Conservation (phyloP, 129 eudicot species). For the Dittrichia graveolens region DNA sequence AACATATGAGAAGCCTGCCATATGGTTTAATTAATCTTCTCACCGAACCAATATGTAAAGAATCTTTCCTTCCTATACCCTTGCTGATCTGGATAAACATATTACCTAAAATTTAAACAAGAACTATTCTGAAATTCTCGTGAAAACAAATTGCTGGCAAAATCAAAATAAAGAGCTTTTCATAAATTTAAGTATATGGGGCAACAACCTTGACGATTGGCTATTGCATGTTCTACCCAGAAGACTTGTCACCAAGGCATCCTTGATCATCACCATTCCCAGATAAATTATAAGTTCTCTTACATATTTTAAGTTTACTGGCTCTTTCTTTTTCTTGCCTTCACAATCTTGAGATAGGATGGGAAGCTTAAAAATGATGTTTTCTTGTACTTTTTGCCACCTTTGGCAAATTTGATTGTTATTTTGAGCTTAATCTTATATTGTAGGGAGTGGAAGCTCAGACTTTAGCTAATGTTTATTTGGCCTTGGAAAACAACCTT, state of each 20-base stretch:
- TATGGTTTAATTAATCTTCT: background rate
- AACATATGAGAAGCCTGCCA: constrained; percentile 8
- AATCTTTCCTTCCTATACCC: background rate
- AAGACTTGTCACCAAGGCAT: constrained; percentile 9
- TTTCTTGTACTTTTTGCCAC: background rate
- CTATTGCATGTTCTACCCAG: constrained; percentile 17
- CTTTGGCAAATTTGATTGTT: constrained; percentile 12
- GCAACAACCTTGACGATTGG: background rate
- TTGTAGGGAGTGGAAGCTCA: constrained; percentile 98
- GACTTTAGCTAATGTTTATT: constrained; percentile 91
- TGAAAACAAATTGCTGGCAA: constrained; percentile 9
- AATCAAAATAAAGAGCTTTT: constrained; percentile 2
- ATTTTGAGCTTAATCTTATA: constrained; percentile 33
- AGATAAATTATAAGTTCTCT: background rate
- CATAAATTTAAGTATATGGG: background rate
- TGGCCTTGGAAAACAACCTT: constrained; percentile 97
- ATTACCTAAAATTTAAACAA: constrained; percentile 1
- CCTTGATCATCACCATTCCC: background rate
- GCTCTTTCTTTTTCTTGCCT: background rate
- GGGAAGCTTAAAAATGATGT: background rate
- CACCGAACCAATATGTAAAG: constrained; percentile 1
- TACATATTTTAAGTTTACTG: background rate
- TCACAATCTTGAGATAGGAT: constrained; percentile 3
- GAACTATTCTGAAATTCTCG: constrained; percentile 1
- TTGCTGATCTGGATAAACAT: background rate